Base-by-base conservation (phyloP, 78 protist species). In the Isochrysis galbana region DNA sequence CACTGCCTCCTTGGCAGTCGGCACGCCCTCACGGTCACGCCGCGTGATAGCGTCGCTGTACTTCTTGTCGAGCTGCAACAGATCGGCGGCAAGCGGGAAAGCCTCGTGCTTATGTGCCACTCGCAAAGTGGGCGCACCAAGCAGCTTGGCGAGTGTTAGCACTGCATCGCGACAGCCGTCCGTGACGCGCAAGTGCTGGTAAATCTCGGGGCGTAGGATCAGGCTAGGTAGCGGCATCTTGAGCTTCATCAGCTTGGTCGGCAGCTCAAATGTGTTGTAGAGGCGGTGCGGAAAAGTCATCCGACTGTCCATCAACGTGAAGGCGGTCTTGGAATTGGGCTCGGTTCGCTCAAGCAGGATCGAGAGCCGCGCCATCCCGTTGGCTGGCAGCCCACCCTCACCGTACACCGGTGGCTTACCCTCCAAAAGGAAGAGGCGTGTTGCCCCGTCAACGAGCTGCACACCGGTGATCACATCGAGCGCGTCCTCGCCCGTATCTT, bases 191-290 rank as follows among this genome's bases (percentile, higher is more conserved):
- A n/a, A n/a, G n/a, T n/a, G n/a, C n/a, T n/a, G n/a, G n/a, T n/a
- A n/a, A n/a, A 38, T 26, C 25, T 34, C 45, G 17, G 83, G 83
- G 46, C 25, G 22, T 10, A 38, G 45, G 32, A 72, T n/a, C 44
- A 72, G 83, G 46, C 0, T 29, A 29, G 45, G 25, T 19, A 72
- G 4, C 44, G 83, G 83, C 83, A 22, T 17, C 46, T 44, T 39
- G 32, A 72, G 83, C 83, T 72, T 72, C 46, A 72, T 72, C 45
- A 72, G 83, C 83, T 72, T 72, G 45, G 45, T 2, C 32, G 83
- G 83, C 83, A 25, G 14, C 45, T 72, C 83, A 25, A 72, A 72
- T 23, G 83, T 38, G 42, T 17, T 38, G 45, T 72, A 72, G 34
- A 72, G 45, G 32, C 83, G 83, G 32, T n/a, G 11, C 44, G 83